Percentiles rank a stretch among this genome's conserved stretches.
phyloP scores from a whole-genome alignment of 352 stramenopile species.

The Proteromonas lacertae region DNA sequence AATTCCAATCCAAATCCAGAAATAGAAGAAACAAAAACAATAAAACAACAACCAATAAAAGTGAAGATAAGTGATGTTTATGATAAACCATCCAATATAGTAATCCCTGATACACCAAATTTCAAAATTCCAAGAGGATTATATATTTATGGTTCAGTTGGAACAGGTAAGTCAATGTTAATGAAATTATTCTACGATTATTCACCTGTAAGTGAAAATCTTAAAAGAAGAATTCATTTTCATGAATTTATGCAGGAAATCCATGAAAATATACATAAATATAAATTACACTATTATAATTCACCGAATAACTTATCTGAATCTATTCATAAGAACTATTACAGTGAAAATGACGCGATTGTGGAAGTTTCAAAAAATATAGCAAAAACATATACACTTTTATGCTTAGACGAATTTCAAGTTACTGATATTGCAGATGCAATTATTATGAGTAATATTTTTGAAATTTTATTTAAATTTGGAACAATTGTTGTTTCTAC shows the following conservation, averaged over 20 bases:
- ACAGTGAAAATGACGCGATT: slow-evolving; percentile 11
- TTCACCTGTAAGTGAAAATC: slow-evolving; percentile 12
- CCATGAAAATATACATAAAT: slow-evolving; percentile 42
- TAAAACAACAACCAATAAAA: too few relatives aligned
- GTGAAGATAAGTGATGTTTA: too few relatives aligned
- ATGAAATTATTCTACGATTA: slow-evolving; percentile 63
- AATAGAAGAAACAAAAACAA: too few relatives aligned
- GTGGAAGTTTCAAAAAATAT: slow-evolving; percentile 32
- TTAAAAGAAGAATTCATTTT: slow-evolving; percentile 68
- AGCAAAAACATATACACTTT: slow-evolving; percentile 34
- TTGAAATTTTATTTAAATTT: slow-evolving; percentile 38
- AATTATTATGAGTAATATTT: slow-evolving; percentile 71
- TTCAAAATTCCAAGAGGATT: too few relatives aligned
- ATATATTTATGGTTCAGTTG: slow-evolving; percentile 68
- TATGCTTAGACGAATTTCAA: slow-evolving; percentile 94
- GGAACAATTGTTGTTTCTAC: slow-evolving; percentile 71
- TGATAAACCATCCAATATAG: too few relatives aligned
- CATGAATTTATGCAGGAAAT: slow-evolving; percentile 85
- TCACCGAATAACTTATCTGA: background rate
- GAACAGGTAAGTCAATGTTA: slow-evolving; percentile 76
- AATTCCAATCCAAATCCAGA: too few relatives aligned
- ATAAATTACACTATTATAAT: slow-evolving; percentile 43
- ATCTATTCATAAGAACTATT: background rate
- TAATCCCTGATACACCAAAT: too few relatives aligned
- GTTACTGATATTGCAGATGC: slow-evolving; percentile 79